Evolutionary conservation across 164 flowering plant species (phyloP).

Genomic region (Vitis cinerea): DNA sequence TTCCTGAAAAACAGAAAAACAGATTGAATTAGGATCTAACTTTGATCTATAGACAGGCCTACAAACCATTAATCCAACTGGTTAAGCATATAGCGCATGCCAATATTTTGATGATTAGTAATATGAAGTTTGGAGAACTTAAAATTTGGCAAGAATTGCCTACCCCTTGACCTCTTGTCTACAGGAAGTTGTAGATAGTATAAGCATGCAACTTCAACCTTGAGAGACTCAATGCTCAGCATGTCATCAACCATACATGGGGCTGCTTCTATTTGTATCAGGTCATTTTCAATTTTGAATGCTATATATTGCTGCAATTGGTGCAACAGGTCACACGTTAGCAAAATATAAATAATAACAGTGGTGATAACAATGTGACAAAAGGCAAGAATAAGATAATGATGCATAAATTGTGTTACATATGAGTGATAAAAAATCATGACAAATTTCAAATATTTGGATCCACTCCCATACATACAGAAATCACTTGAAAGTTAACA

Average conservation of each 20-base stretch:
- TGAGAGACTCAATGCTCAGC: conserved; percentile 50
- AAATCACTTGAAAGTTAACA: not conserved
- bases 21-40: too few species aligned
- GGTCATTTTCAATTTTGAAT: conserved; percentile 59
- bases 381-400: not conserved
- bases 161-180: conserved; percentile 78
- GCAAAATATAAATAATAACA: conserved; percentile 8
- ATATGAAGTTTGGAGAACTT: not conserved
- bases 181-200: conserved; percentile 67
- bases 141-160: conserved; percentile 8
- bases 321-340: conserved; percentile 11
- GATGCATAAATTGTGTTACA: not conserved
- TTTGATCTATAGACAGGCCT: too few species aligned
- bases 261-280: conserved; percentile 39
- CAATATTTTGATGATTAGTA: too few species aligned
- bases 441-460: not conserved
- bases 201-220: conserved; percentile 73
- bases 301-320: conserved; percentile 43
- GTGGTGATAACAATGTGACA: not conserved
- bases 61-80: too few species aligned
- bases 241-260: conserved; percentile 34
- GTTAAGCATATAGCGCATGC: too few species aligned
- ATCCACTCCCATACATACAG: not conserved
- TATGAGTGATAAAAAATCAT: not conserved
- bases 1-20: too few species aligned